These are phyloP conservation scores for Plectosphaerella plurivora DNA, from an alignment of 2,329 filamentous ascomycete genomes.

Conservation along the genomic window DNA sequence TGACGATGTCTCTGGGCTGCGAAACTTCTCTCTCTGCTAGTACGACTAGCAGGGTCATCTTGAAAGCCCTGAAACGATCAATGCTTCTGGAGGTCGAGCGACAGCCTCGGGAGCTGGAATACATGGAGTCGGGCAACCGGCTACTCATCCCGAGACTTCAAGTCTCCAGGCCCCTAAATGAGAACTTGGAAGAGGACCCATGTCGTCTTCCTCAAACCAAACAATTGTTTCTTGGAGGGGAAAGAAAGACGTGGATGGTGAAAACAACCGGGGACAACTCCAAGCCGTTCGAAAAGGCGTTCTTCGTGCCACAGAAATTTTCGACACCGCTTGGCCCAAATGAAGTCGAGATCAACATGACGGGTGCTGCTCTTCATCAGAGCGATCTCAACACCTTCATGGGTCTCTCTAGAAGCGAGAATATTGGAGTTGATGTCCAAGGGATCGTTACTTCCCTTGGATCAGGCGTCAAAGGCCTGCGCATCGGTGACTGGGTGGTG, in stretches of 20 bases:
- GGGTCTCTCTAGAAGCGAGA: conserved; percentile 23
- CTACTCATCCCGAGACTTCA: conserved; percentile 41
- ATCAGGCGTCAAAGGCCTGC: conserved; percentile 21
- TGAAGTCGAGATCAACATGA: conserved; percentile 36
- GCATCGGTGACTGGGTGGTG: conserved; percentile 34
- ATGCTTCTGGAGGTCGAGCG: conserved; percentile 12
- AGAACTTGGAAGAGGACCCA: conserved; percentile 32
- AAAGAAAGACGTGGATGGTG: background rate
- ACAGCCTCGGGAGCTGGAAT: conserved; percentile 35
- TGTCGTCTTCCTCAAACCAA: background rate
- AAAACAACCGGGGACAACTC: background rate
- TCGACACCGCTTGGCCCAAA: conserved; percentile 16
- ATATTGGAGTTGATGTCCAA: conserved; percentile 34
- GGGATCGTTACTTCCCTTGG: conserved; percentile 32
- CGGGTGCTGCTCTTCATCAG: conserved; percentile 26
- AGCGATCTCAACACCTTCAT: conserved; percentile 30
- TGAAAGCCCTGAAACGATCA: conserved; percentile 17
- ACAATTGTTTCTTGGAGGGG: background rate
- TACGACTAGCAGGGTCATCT: conserved; percentile 14
- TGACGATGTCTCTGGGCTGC: conserved; percentile 35
- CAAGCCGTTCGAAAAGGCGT: background rate
- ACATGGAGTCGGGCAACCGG: conserved; percentile 28
- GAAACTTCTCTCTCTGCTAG: conserved; percentile 13
- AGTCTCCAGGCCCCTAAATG: conserved; percentile 34
- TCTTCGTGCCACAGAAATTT: background rate